phyloP scores from a whole-genome alignment of 768 basidiomycete genomes.

The Amanita brunnescens region DNA sequence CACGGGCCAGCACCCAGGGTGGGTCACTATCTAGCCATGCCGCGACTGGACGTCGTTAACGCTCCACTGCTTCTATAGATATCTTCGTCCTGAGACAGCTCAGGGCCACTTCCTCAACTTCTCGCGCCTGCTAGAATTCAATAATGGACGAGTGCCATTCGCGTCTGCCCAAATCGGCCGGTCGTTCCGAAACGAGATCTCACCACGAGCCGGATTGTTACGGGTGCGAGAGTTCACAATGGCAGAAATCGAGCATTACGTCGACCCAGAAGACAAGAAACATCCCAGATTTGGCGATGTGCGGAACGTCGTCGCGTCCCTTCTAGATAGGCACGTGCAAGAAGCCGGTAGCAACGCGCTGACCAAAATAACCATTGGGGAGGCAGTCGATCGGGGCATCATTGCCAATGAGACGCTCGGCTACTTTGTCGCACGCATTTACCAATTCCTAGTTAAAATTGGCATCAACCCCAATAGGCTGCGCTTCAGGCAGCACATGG shows the following conservation, averaged over 20 bases:
- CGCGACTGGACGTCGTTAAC: conserved; percentile 2
- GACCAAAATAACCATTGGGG: conserved; percentile 68
- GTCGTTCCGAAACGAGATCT: conserved; percentile 97
- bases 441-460: conserved; percentile 82
- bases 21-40: conserved; percentile 14
- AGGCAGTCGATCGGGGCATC: conserved; percentile 77
- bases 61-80: conserved; percentile 37
- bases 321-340: conserved; percentile 85
- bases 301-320: conserved; percentile 60
- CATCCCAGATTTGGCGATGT: conserved; percentile 82
- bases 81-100: conserved; percentile 94
- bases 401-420: conserved; percentile 97
- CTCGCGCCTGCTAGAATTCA: conserved; percentile 92
- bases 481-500: conserved; percentile 97
- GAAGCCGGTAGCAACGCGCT: conserved; percentile 59
- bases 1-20: conserved; percentile 95
- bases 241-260: conserved; percentile 99
- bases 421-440: conserved; percentile 92
- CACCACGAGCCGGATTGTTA: conserved; percentile 89
- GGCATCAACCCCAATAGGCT: conserved; percentile 79
- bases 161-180: conserved; percentile 96
- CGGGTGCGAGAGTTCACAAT: conserved; percentile 99
- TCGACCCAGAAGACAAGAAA: conserved; percentile 87
- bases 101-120: conserved; percentile 99
- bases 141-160: conserved; percentile 93